phyloP scores from a whole-genome alignment of 2,329 filamentous ascomycete genomes.

The Escovopsis sp. region DNA sequence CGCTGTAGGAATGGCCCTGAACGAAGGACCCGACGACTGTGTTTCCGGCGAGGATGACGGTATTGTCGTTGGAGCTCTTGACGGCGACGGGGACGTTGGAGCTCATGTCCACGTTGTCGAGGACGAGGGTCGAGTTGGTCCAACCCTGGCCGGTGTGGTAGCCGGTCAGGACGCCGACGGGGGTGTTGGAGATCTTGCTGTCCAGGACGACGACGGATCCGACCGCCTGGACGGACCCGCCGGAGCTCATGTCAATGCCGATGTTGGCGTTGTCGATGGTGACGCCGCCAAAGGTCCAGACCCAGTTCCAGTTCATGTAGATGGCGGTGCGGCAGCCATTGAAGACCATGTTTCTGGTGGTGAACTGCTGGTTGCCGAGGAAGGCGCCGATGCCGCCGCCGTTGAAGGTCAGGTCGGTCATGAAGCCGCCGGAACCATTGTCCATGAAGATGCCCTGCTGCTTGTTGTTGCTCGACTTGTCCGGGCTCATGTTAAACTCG shows the following conservation, averaged over 20 bases:
- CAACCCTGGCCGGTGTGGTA: conserved; percentile 47
- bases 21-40: conserved; percentile 56
- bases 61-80: conserved; percentile 37
- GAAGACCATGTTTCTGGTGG: conserved; percentile 69
- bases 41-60: conserved; percentile 53
- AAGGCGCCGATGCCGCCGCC: conserved; percentile 67
- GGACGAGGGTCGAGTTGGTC: conserved; percentile 67
- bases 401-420: conserved; percentile 72
- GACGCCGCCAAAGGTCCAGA: conserved; percentile 66
- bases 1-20: conserved; percentile 61
- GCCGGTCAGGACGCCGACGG: conserved; percentile 54
- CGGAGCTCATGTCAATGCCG: conserved; percentile 64
- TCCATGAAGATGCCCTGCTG: conserved; percentile 76
- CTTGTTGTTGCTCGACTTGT: conserved; percentile 46
- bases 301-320: conserved; percentile 88
- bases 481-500: conserved; percentile 61
- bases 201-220: conserved; percentile 77
- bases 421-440: conserved; percentile 72
- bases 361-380: conserved; percentile 79
- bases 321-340: conserved; percentile 71
- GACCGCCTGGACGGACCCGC: conserved; percentile 51
- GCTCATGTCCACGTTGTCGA: conserved; percentile 82
- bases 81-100: conserved; percentile 54
- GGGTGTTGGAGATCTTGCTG: conserved; percentile 62
- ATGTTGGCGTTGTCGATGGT: conserved; percentile 60